Percentiles rank a stretch among this genome's conserved stretches.
phyloP scores from a whole-genome alignment of 2,329 filamentous ascomycete genomes.

The Neospermospora avenae region DNA sequence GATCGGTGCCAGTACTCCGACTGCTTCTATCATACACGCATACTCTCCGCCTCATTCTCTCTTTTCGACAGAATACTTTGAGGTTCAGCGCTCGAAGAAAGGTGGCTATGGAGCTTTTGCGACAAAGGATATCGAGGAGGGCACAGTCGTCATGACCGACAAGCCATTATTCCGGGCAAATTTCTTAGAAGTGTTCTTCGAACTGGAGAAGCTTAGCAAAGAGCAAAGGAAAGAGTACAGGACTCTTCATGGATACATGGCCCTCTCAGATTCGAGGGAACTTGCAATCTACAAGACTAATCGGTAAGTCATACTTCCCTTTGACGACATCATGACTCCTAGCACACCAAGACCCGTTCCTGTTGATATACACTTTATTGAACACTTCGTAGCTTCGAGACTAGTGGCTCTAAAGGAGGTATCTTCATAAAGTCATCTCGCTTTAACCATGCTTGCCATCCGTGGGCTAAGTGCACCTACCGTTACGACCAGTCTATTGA shows the following conservation, averaged over 20 bases:
- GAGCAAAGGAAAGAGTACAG: slow-evolving; percentile 24
- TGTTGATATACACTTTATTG: too few relatives aligned
- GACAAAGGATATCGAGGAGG: slow-evolving; percentile 25
- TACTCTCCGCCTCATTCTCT: neutral
- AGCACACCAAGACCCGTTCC: too few relatives aligned
- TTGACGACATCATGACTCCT: too few relatives aligned
- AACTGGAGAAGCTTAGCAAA: slow-evolving; percentile 20
- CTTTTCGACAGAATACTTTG: slow-evolving; percentile 30
- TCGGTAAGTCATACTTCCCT: slow-evolving; percentile 28
- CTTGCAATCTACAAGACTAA: slow-evolving; percentile 33
- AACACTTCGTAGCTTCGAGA: slow-evolving; percentile 22
- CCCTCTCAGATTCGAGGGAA: slow-evolving; percentile 12
- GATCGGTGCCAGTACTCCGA: too few relatives aligned
- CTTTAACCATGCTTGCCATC: slow-evolving; percentile 57
- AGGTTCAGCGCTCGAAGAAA: slow-evolving; percentile 28
- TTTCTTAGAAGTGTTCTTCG: slow-evolving; percentile 15
- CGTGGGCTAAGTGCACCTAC: slow-evolving; percentile 44
- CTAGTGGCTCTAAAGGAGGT: slow-evolving; percentile 24
- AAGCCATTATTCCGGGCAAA: slow-evolving; percentile 26
- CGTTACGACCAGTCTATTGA: slow-evolving; percentile 30
- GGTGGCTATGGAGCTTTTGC: slow-evolving; percentile 34
- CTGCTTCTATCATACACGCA: too few relatives aligned
- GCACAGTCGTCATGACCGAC: slow-evolving; percentile 28
- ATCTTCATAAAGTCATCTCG: slow-evolving; percentile 51
- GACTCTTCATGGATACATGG: slow-evolving; percentile 20